Evolutionary conservation across 495 filamentous ascomycete species (phyloP).

Genomic region (Aspergillus saccharolyticus): DNA sequence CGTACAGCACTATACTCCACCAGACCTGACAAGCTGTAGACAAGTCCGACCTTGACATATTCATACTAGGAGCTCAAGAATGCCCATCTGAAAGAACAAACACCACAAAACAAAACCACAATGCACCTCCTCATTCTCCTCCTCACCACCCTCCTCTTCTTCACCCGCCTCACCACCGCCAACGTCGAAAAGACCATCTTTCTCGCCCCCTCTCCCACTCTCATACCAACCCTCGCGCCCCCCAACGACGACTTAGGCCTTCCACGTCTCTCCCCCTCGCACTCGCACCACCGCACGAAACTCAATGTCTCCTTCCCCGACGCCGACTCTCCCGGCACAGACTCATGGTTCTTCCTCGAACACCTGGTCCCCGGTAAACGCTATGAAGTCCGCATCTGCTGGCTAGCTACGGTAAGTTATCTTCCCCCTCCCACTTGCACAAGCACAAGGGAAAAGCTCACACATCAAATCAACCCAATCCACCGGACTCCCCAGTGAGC

Average conservation of each 20-base stretch:
- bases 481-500: not conserved
- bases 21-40: not conserved
- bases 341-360: slow-evolving; percentile 82
- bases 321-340: slow-evolving; percentile 48
- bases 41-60: not conserved
- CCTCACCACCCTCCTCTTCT: slow-evolving; percentile 21
- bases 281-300: slow-evolving; percentile 51
- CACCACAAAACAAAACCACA: slow-evolving; percentile 5
- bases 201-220: slow-evolving; percentile 55
- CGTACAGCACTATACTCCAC: not conserved
- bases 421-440: not conserved
- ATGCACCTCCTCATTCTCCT: slow-evolving; percentile 16
- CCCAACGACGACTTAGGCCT: slow-evolving; percentile 62
- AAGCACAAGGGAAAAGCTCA: no score
- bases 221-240: slow-evolving; percentile 51
- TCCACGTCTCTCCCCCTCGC: slow-evolving; percentile 53
- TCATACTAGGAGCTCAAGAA: not conserved
- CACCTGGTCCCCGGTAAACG: slow-evolving; percentile 65
- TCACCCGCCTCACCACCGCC: slow-evolving; percentile 37
- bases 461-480: not conserved
- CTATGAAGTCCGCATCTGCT: slow-evolving; percentile 92
- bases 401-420: slow-evolving; percentile 78
- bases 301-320: slow-evolving; percentile 65
- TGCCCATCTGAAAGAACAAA: not conserved
- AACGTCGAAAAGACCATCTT: slow-evolving; percentile 95